Base-by-base conservation (phyloP, 2,329 filamentous ascomycete genomes). In the Plectosphaerella sp. region DNA sequence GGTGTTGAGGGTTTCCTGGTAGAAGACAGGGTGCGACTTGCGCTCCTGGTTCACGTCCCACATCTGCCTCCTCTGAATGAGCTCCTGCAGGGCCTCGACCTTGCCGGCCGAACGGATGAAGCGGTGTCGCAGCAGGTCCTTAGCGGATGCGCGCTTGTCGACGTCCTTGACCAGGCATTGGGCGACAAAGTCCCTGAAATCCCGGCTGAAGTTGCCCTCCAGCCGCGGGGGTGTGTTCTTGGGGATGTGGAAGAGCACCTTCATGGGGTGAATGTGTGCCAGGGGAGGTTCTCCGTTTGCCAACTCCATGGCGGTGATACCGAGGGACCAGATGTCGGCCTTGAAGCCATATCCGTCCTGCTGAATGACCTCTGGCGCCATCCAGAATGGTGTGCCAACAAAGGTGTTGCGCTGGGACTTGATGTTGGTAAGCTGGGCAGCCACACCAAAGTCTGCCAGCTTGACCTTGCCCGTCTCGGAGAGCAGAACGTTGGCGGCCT, bases 361-460 rank as follows among this genome's bases (percentile, higher is more conserved):
- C 67, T 95, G 87, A 59, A 96, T 96, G 36, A 96, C 91, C 66
- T 96, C 91, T 1, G 91, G 91, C 1, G 91, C 91, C 91, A 96
- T 96, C 91, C 91, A 96, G 66, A 95, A 96, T 0, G 94, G 94
- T 0, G 93, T 97, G 18, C 94, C 94, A 18, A 99, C 94, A 64
- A 99, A 97, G 0, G 94, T 99, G 70, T 97, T 93, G 51, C 94
- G 85, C 69, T 97, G 91, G 3, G 93, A 97, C 72, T 97, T 97
- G 73, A 97, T 96, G 66, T 97, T 96, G 55, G 91, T 96, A 62
- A 99, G 78, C 69, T 99, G 94, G 28, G 94, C 93, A 8, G 94
- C 94, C 42, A 99, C 94, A 54, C 94, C 94, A 66, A 99, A 99
- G 71, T 99, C 93, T 41, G 93, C 93, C 60, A 97, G 78, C 76